phyloP scores from a whole-genome alignment of 1,284 basidiomycete species.

The Microbotryum silenes-acaulis region DNA sequence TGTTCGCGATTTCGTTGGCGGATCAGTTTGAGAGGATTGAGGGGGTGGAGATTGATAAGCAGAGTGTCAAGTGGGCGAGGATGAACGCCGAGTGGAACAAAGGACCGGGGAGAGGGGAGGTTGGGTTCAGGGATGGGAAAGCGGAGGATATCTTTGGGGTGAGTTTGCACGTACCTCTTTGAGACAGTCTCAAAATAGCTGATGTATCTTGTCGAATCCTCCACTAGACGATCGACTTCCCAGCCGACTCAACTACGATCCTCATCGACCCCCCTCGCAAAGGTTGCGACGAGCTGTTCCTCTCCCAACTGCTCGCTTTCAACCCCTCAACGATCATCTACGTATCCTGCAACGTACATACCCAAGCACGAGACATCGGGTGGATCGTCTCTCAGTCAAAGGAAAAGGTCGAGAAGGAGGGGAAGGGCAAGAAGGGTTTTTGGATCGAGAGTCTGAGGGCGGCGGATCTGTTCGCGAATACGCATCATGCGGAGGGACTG shows the following conservation, averaged over 20 bases:
- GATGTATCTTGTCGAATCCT: slow-evolving; percentile 49
- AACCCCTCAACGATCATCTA: slow-evolving; percentile 68
- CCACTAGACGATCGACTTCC: slow-evolving; percentile 52
- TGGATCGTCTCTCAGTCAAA: slow-evolving; percentile 51
- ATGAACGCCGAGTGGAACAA: slow-evolving; percentile 70
- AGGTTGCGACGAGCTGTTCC: slow-evolving; percentile 75
- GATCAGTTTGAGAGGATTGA: slow-evolving; percentile 68
- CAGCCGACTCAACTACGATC: slow-evolving; percentile 58
- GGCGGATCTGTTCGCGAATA: slow-evolving; percentile 89
- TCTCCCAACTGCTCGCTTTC: slow-evolving; percentile 68
- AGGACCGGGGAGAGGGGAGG: slow-evolving; percentile 37
- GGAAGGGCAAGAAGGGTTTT: slow-evolving; percentile 48
- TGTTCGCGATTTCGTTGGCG: slow-evolving; percentile 85
- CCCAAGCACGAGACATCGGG: slow-evolving; percentile 75
- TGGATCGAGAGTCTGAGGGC: slow-evolving; percentile 70
- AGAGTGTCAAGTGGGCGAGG: slow-evolving; percentile 71
- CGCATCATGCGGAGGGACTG: slow-evolving; percentile 76
- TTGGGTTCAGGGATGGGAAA: slow-evolving; percentile 49
- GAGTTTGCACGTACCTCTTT: slow-evolving; percentile 26
- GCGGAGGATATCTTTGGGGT: slow-evolving; percentile 52
- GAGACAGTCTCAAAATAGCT: slow-evolving; percentile 36
- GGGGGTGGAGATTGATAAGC: slow-evolving; percentile 67
- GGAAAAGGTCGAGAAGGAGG: slow-evolving; percentile 39
- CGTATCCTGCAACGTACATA: slow-evolving; percentile 85
- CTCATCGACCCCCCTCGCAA: slow-evolving; percentile 84